Conservation (phyloP, 208 protist species). For the Trypanosomatidae sp. region DNA sequence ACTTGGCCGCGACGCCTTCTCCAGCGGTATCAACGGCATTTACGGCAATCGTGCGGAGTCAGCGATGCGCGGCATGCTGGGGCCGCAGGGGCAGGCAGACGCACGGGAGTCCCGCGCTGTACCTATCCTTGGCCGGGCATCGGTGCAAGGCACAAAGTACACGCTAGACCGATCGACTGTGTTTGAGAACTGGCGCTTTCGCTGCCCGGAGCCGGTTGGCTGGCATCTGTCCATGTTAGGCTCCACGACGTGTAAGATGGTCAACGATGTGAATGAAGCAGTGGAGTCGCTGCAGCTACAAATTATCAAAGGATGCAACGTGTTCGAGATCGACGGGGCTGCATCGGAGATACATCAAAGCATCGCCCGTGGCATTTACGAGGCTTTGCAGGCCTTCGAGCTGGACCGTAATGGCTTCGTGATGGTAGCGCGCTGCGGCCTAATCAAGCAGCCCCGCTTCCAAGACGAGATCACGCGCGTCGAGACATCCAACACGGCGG, state of each 20-base stretch:
- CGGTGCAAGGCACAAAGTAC: slow-evolving; percentile 72
- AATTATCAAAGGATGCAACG: slow-evolving; percentile 89
- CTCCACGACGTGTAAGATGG: slow-evolving; percentile 86
- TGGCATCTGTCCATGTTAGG: slow-evolving; percentile 86
- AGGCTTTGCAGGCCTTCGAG: slow-evolving; percentile 84
- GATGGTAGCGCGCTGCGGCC: slow-evolving; percentile 67
- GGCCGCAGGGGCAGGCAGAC: slow-evolving; percentile 74
- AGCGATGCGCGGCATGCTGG: slow-evolving; percentile 84
- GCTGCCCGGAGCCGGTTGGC: slow-evolving; percentile 66
- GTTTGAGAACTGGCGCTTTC: slow-evolving; percentile 82
- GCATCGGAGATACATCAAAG: slow-evolving; percentile 82
- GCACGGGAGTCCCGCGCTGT: slow-evolving; percentile 77
- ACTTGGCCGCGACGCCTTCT: slow-evolving; percentile 26
- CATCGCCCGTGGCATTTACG: slow-evolving; percentile 71
- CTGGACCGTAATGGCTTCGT: slow-evolving; percentile 88
- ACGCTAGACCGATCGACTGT: slow-evolving; percentile 80
- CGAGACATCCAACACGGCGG: slow-evolving; percentile 73
- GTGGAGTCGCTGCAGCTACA: slow-evolving; percentile 88
- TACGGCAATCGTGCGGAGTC: slow-evolving; percentile 78
- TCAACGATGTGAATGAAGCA: slow-evolving; percentile 76
- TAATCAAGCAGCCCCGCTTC: slow-evolving; percentile 79
- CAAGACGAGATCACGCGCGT: slow-evolving; percentile 81
- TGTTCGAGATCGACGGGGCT: slow-evolving; percentile 86
- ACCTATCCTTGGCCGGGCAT: slow-evolving; percentile 76
- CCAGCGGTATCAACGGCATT: slow-evolving; percentile 75